Conservation (phyloP, 2,329 filamentous ascomycete genomes). For the Cladosporium sp. region DNA sequence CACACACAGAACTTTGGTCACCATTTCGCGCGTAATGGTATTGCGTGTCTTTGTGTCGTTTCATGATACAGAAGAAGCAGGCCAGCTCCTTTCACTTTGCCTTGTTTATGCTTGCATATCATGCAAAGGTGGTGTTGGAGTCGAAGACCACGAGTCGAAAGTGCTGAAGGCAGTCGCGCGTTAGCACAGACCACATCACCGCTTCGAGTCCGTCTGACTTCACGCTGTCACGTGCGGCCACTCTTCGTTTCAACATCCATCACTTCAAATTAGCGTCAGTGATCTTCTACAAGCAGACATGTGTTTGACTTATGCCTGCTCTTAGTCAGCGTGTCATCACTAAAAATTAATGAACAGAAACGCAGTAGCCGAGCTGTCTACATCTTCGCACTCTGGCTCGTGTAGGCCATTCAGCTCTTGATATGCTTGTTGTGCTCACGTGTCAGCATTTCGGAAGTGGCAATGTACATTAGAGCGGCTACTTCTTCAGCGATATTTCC, state of each 20-base stretch:
- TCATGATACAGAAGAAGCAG: not conserved
- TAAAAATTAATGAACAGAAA: not conserved
- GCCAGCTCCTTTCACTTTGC: not conserved
- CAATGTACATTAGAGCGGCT: not conserved
- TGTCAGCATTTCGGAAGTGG: not conserved
- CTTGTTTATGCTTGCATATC: not conserved
- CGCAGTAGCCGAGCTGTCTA: not conserved
- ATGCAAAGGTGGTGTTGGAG: not conserved
- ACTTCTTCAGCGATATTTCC: too few species aligned
- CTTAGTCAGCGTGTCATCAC: not conserved
- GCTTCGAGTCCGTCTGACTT: not conserved
- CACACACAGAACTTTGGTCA: slow-evolving; percentile 67
- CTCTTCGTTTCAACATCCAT: not conserved
- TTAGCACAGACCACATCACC: not conserved
- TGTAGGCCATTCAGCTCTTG: not conserved
- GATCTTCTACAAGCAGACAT: not conserved
- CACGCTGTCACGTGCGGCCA: not conserved
- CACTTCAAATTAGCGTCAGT: not conserved
- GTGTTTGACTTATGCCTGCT: not conserved
- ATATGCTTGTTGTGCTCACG: not conserved
- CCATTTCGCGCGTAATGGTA: slow-evolving; percentile 34
- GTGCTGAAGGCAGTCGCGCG: not conserved
- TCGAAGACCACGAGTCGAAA: not conserved
- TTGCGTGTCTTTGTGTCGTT: not conserved
- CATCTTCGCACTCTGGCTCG: not conserved